phyloP scores from a whole-genome alignment of 805 yeast genomes.

The Saccharomyces eubayanus region DNA sequence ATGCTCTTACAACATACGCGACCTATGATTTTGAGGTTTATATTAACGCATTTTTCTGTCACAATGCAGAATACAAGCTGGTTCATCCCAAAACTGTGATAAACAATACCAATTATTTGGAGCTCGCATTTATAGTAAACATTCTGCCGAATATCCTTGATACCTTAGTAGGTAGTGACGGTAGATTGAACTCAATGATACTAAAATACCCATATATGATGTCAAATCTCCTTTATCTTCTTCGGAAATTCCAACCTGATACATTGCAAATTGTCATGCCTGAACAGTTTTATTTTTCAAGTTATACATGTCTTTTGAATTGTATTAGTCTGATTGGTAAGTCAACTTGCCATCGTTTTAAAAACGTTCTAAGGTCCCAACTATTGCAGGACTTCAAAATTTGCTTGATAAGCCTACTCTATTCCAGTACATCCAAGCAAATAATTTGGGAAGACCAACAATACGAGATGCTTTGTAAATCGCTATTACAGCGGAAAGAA shows the following conservation, averaged over 20 bases:
- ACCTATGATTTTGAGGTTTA: slow-evolving; percentile 13
- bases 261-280: slow-evolving; percentile 2
- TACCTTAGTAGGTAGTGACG: slow-evolving; percentile 5
- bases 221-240: slow-evolving; percentile 12
- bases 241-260: slow-evolving; percentile 4
- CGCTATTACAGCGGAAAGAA: neutral
- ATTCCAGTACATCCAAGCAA: neutral
- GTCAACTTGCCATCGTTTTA: neutral
- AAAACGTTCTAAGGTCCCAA: slow-evolving; percentile 4
- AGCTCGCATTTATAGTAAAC: slow-evolving; percentile 7
- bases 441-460: neutral
- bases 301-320: slow-evolving; percentile 23
- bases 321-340: slow-evolving; percentile 12
- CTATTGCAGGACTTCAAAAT: slow-evolving; percentile 4
- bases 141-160: slow-evolving; percentile 10
- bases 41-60: slow-evolving; percentile 9
- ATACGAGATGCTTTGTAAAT: neutral
- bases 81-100: slow-evolving; percentile 1
- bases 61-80: neutral
- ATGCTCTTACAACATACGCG: slow-evolving; percentile 20
- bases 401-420: neutral
- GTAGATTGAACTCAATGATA: slow-evolving; percentile 6
- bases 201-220: slow-evolving; percentile 9
- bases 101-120: slow-evolving; percentile 7
- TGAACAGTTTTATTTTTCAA: slow-evolving; percentile 19